Evolutionary conservation across 2,329 filamentous ascomycete species (phyloP).

Genomic region (Trichoderma atroviride): DNA sequence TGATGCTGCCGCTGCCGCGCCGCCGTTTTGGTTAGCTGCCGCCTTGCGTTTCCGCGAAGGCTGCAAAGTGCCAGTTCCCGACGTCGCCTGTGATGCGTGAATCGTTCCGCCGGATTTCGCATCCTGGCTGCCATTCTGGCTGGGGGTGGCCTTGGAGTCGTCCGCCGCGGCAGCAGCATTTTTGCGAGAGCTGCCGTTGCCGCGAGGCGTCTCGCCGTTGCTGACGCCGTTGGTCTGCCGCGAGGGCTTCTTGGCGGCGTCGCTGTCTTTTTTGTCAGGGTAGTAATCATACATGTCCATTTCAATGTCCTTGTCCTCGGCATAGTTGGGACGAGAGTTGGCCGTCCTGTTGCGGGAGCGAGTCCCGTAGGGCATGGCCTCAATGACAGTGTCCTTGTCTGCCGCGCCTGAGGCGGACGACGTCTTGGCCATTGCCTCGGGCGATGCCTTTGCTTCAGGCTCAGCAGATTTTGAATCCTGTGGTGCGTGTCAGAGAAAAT

Average conservation of each 20-base stretch:
- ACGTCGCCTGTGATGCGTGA: conserved; percentile 47
- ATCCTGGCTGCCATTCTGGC: conserved; percentile 45
- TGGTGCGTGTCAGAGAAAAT: conserved; percentile 26
- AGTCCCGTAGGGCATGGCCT: conserved; percentile 81
- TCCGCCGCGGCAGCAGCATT: conserved; percentile 37
- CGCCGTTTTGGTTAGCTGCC: conserved; percentile 41
- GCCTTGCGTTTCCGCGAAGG: conserved; percentile 86
- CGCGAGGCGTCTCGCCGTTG: conserved; percentile 43
- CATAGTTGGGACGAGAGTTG: conserved; percentile 85
- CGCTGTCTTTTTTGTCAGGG: conserved; percentile 56
- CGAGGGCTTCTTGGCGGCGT: conserved; percentile 58
- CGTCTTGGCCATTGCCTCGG: conserved; percentile 49
- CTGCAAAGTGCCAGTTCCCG: conserved; percentile 50
- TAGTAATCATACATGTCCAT: conserved; percentile 78
- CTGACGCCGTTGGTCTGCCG: conserved; percentile 48
- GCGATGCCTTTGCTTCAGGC: conserved; percentile 39
- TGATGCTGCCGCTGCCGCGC: conserved; percentile 32
- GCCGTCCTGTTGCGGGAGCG: conserved; percentile 87
- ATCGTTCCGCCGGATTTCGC: conserved; percentile 34
- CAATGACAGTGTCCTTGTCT: conserved; percentile 54
- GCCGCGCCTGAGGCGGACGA: conserved; percentile 51
- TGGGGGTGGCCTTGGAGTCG: conserved; percentile 41
- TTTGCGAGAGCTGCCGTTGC: conserved; percentile 47
- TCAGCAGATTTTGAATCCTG: conserved; percentile 44
- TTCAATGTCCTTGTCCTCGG: conserved; percentile 89